These are phyloP conservation scores for Leccinum insolens DNA, from an alignment of 1,284 basidiomycete genomes.

Conservation along the genomic window DNA sequence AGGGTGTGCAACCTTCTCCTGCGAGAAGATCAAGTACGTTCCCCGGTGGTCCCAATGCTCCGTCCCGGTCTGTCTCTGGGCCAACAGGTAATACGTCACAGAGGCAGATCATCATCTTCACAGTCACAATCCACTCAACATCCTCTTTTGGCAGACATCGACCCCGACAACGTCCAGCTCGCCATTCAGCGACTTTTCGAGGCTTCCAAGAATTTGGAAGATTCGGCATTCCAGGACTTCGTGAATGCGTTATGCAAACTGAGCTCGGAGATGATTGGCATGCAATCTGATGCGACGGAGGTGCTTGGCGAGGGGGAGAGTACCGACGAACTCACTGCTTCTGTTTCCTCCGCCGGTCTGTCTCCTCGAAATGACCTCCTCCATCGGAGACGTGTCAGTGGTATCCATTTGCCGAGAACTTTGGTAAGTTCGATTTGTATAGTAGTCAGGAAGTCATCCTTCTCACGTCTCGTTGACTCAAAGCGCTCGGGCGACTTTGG, in stretches of 20 bases:
- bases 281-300: constrained; percentile 59
- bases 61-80: constrained; percentile 42
- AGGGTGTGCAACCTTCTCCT: constrained; percentile 40
- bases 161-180: constrained; percentile 70
- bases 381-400: constrained; percentile 79
- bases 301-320: constrained; percentile 39
- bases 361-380: constrained; percentile 47
- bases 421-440: constrained; percentile 50
- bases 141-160: constrained; percentile 72
- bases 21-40: constrained; percentile 41
- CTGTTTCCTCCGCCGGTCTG: constrained; percentile 37
- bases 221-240: constrained; percentile 82
- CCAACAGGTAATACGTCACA: constrained; percentile 25
- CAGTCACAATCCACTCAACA: constrained; percentile 41
- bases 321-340: constrained; percentile 41
- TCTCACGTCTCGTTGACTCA: constrained; percentile 1
- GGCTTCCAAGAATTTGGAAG: constrained; percentile 80
- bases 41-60: constrained; percentile 32
- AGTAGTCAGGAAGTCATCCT: not conserved
- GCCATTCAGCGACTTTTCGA: constrained; percentile 85
- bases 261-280: constrained; percentile 87
- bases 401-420: constrained; percentile 78
- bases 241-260: constrained; percentile 82
- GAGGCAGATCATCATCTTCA: constrained; percentile 19
- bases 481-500: constrained; percentile 85